Conservation (phyloP, 495 filamentous ascomycete species). For the Talaromyces trachyspermus region DNA sequence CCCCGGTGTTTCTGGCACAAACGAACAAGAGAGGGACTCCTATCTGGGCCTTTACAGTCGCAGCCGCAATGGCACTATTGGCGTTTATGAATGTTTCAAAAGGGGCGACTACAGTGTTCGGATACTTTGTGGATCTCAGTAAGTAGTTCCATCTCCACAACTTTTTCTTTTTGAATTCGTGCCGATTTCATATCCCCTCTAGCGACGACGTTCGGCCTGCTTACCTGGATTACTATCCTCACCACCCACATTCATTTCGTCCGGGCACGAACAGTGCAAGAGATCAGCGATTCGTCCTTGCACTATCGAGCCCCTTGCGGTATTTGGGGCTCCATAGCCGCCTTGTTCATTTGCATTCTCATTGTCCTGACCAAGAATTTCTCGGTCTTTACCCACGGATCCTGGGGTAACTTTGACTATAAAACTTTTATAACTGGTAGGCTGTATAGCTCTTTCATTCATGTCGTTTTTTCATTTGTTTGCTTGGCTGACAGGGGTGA, state of each 20-base stretch:
- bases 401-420: conserved; percentile 44
- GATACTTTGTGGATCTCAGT: conserved; percentile 68
- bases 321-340: conserved; percentile 54
- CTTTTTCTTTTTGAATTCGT: neutral
- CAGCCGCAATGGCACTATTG: conserved; percentile 55
- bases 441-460: conserved; percentile 70
- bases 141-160: conserved; percentile 2
- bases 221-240: conserved; percentile 66
- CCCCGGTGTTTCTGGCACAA: conserved; percentile 59
- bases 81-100: conserved; percentile 73
- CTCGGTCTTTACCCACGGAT: conserved; percentile 45
- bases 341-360: conserved; percentile 58
- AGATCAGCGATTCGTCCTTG: conserved; percentile 51
- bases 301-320: conserved; percentile 70
- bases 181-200: conserved; percentile 25
- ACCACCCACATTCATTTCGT: conserved; percentile 73
- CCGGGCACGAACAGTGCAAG: conserved; percentile 60
- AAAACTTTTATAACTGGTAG: conserved; percentile 68
- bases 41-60: conserved; percentile 55
- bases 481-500: neutral
- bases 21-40: conserved; percentile 75
- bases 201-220: conserved; percentile 65
- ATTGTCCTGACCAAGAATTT: conserved; percentile 68
- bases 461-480: conserved; percentile 47
- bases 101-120: conserved; percentile 62